Percentiles rank a stretch among this genome's conserved stretches.
These are phyloP conservation scores for Chenopodium quinoa DNA, from an alignment of 148 eudicot genomes.

Conservation along the genomic window DNA sequence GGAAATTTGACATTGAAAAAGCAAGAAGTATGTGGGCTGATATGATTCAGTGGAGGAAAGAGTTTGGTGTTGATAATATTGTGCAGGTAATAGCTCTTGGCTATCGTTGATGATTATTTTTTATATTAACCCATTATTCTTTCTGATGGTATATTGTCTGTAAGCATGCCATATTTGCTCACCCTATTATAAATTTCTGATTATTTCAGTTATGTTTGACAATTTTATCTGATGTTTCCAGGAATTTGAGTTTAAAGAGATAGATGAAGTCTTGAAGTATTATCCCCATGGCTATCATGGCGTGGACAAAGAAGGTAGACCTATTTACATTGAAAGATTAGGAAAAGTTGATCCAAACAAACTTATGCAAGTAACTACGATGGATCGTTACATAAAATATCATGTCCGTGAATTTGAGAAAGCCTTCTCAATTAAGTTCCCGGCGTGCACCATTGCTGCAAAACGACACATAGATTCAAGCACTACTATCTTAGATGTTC, in stretches of 20 bases:
- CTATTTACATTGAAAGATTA: constrained; percentile 81
- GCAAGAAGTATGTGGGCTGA: constrained; percentile 81
- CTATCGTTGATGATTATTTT: background rate
- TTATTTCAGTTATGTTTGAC: background rate
- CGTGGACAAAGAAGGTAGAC: constrained; percentile 89
- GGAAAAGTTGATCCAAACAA: constrained; percentile 90
- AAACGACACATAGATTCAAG: constrained; percentile 89
- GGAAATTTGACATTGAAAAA: constrained; percentile 69
- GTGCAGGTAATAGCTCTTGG: constrained; percentile 36
- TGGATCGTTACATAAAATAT: constrained; percentile 86
- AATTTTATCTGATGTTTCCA: constrained; percentile 24
- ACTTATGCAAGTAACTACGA: constrained; percentile 86
- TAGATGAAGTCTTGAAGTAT: constrained; percentile 72
- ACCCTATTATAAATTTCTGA: constrained; percentile 4
- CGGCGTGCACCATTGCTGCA: constrained; percentile 84
- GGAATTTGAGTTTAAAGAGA: constrained; percentile 87
- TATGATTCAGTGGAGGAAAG: constrained; percentile 74
- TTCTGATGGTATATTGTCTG: background rate
- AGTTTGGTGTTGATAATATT: constrained; percentile 55
- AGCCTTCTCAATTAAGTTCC: constrained; percentile 76
- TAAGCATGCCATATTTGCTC: background rate
- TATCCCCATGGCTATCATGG: constrained; percentile 99
- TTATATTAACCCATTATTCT: background rate
- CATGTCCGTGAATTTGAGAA: constrained; percentile 90
- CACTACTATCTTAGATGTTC: constrained; percentile 93